Evolutionary conservation across 306 rosid species (phyloP), one percentile per base, ranked within the genome.

Genomic region (Styphnolobium japonicum): DNA sequence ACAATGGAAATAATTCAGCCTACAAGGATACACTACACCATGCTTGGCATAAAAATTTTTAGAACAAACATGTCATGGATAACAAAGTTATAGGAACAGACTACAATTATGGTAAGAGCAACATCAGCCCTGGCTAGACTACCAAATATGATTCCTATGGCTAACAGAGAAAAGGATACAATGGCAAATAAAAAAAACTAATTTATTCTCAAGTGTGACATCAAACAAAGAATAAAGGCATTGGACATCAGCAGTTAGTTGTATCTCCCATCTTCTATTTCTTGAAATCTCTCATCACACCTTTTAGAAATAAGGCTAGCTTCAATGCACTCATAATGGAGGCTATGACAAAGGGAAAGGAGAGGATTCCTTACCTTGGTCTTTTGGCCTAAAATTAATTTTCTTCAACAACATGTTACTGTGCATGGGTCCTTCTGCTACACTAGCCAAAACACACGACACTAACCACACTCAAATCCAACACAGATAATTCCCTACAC

Each of bases 191-290:
- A 96, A 73, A 80, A 93, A 93, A 87, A 86, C 91, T 65, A 93
- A 75, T 89, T 88, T 96, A 89, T 96, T 96, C 88, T 91, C 99
- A 83, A 96, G 85, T n/a, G 99, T 96, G 0, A 96, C 92, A n/a
- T 96, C 98, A 84, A 93, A 93, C 64, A 96, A 76, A 51, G 96
- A 89, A 80, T 93, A 96, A 40, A 96, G 97, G 36, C 89, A 92
- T 33, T 89, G 89, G 43, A 95, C 99, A 81, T 95, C 97, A 67
- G 88, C 86, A 75, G 94, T 84, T 73, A 86, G 82, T 40, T 83
- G 89, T 71, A 86, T 86, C 82, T 85, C 98, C 88, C 92, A 43
- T 88, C 96, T 70, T 95, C 98, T 42, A 84, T 78, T 80, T 90
- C 97, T 75, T 87, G 88, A 91, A 88, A 85, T 74, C 89, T 90